Conservation (phyloP, 1,284 basidiomycete species). For the Moesziomyces aphidis region DNA sequence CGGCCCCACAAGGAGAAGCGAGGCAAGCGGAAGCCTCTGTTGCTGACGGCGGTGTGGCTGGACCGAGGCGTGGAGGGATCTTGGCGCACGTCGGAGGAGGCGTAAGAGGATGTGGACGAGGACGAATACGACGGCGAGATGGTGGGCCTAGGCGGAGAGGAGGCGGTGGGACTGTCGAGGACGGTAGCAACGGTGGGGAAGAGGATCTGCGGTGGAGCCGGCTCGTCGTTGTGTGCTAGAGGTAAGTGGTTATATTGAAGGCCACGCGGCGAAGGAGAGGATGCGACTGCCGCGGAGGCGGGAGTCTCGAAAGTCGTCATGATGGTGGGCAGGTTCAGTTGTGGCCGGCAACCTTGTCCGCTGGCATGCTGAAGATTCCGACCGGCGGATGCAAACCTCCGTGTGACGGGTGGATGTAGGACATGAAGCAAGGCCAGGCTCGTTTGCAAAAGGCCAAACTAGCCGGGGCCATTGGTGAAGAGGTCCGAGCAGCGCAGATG, state of each 20-base stretch:
- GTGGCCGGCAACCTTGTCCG: too few relatives aligned
- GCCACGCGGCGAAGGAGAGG: neutral
- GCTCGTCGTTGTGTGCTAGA: neutral
- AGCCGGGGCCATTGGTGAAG: too few relatives aligned
- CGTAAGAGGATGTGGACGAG: conserved; percentile 16
- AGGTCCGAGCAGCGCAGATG: too few relatives aligned
- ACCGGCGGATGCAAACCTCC: too few relatives aligned
- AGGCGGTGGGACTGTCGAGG: neutral
- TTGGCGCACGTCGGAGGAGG: conserved; percentile 5
- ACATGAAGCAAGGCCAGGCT: too few relatives aligned
- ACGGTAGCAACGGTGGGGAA: conserved; percentile 6
- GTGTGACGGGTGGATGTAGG: too few relatives aligned
- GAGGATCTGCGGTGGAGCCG: conserved; percentile 1
- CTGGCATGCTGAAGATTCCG: too few relatives aligned
- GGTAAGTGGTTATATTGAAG: conserved; percentile 18
- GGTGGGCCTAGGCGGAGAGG: conserved; percentile 2
- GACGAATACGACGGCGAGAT: conserved; percentile 24
- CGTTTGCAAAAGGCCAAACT: too few relatives aligned
- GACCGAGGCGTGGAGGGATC: conserved; percentile 13
- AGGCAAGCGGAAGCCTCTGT: conserved; percentile 21
- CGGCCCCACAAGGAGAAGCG: conserved; percentile 35
- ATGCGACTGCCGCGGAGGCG: neutral
- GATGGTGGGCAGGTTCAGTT: neutral
- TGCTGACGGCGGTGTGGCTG: neutral
- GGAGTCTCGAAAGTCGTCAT: conserved; percentile 8